Conservation (phyloP, 208 protist genomes). For the Blastocrithidia nonstop region DNA sequence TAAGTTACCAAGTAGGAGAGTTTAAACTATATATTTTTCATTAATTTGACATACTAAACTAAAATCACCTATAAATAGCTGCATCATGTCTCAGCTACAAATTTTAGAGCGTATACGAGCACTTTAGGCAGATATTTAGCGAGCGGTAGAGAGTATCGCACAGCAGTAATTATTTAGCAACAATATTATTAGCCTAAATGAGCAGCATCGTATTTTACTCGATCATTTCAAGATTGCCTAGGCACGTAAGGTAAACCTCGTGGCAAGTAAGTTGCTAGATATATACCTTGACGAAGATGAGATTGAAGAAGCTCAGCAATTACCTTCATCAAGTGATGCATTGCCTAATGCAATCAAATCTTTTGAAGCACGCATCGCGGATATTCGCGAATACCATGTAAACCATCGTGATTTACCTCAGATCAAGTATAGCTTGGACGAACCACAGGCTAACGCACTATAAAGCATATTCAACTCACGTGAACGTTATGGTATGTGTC, state of each 20-base stretch:
- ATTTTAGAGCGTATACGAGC: conserved; percentile 65
- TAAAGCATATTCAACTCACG: conserved; percentile 31
- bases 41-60: too few species aligned
- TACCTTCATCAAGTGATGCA: conserved; percentile 7
- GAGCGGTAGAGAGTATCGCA: conserved; percentile 58
- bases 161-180: conserved; percentile 57
- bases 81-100: too few species aligned
- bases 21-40: too few species aligned
- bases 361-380: conserved; percentile 60
- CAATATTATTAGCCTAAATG: conserved; percentile 22
- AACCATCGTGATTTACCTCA: conserved; percentile 53
- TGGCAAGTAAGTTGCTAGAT: conserved; percentile 66
- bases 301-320: conserved; percentile 40
- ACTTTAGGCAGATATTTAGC: conserved; percentile 72
- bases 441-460: conserved; percentile 29
- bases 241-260: conserved; percentile 18
- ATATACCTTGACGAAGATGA: conserved; percentile 78
- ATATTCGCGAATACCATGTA: conserved; percentile 74
- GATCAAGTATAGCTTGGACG: conserved; percentile 21
- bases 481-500: conserved; percentile 52
- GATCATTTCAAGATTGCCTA: conserved; percentile 68
- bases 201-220: conserved; percentile 49
- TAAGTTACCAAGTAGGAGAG: too few species aligned
- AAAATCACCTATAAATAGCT: too few species aligned
- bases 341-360: conserved; percentile 32